phyloP scores from a whole-genome alignment of 352 stramenopile species.

The Phytophthora quininea region DNA sequence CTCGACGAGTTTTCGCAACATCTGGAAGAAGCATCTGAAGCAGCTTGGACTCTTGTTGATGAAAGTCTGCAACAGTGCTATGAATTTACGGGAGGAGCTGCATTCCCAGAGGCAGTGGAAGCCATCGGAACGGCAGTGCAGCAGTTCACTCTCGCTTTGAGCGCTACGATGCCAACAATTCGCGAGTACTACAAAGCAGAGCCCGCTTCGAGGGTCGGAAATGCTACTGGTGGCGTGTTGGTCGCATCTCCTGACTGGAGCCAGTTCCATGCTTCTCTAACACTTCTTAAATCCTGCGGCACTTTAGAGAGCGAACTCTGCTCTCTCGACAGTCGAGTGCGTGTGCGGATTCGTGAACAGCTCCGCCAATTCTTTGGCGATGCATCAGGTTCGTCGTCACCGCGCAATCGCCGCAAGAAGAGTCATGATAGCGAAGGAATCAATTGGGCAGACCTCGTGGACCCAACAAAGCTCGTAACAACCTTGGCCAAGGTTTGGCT shows the following conservation, averaged over 20 bases:
- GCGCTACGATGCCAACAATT: slow-evolving; percentile 47
- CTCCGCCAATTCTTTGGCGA: slow-evolving; percentile 44
- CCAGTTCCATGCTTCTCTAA: slow-evolving; percentile 72
- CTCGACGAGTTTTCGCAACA: slow-evolving; percentile 63
- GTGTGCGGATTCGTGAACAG: slow-evolving; percentile 65
- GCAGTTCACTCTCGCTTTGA: slow-evolving; percentile 53
- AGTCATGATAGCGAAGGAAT: slow-evolving; percentile 25
- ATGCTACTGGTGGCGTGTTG: background rate
- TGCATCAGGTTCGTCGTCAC: slow-evolving; percentile 32
- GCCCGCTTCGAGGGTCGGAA: slow-evolving; percentile 1
- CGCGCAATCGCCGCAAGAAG: slow-evolving; percentile 35
- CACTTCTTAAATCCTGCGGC: slow-evolving; percentile 65
- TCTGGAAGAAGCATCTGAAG: slow-evolving; percentile 59
- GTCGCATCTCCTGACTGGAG: slow-evolving; percentile 57
- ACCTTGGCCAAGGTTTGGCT: slow-evolving; percentile 56
- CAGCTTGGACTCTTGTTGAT: slow-evolving; percentile 51
- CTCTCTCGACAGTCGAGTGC: slow-evolving; percentile 49
- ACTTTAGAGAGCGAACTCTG: slow-evolving; percentile 57
- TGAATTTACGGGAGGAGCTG: slow-evolving; percentile 58
- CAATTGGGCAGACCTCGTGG: slow-evolving; percentile 37
- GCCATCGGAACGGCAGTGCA: slow-evolving; percentile 47
- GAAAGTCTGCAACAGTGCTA: slow-evolving; percentile 62
- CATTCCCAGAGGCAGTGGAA: slow-evolving; percentile 63
- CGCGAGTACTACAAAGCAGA: slow-evolving; percentile 49
- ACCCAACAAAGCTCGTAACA: slow-evolving; percentile 49